These are phyloP conservation scores for Corchorus capsularis DNA, from an alignment of 345 rosid genomes.

Conservation along the genomic window DNA sequence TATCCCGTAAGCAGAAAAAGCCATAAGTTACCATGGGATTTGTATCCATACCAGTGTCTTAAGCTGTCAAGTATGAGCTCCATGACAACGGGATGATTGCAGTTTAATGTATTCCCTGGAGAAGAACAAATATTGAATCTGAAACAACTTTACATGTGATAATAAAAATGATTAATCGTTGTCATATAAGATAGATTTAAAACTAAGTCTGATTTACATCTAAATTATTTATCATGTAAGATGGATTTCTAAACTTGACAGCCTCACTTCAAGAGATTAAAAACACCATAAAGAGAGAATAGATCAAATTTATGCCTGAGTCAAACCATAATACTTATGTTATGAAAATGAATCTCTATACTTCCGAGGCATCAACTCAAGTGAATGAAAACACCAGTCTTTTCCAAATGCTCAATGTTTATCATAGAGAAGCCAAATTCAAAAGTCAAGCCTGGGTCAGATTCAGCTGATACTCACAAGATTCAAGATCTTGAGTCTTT, in stretches of 20 bases:
- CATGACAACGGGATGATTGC: conserved; percentile 93
- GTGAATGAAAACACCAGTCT: not conserved
- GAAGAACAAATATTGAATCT: conserved; percentile 28
- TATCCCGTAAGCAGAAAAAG: not conserved
- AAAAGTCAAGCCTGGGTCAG: not conserved
- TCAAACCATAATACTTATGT: not conserved
- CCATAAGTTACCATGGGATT: conserved; percentile 7
- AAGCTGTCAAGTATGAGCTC: conserved; percentile 88
- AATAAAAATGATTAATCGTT: not conserved
- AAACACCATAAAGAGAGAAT: conserved; percentile 6
- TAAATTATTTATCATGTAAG: not conserved
- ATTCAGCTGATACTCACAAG: not conserved
- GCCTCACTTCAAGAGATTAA: not conserved
- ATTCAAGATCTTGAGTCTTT: not conserved
- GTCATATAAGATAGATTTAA: conserved; percentile 11
- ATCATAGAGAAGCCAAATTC: conserved; percentile 2
- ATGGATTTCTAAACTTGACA: not conserved
- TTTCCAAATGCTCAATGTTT: not conserved
- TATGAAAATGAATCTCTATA: not conserved
- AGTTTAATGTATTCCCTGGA: conserved; percentile 89
- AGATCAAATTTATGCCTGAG: conserved; percentile 12
- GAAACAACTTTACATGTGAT: conserved; percentile 14
- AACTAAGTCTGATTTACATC: not conserved
- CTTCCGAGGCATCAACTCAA: conserved; percentile 9
- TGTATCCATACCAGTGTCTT: conserved; percentile 76